Conservation (phyloP, 2,329 filamentous ascomycete genomes). For the Botrytis sinoallii region DNA sequence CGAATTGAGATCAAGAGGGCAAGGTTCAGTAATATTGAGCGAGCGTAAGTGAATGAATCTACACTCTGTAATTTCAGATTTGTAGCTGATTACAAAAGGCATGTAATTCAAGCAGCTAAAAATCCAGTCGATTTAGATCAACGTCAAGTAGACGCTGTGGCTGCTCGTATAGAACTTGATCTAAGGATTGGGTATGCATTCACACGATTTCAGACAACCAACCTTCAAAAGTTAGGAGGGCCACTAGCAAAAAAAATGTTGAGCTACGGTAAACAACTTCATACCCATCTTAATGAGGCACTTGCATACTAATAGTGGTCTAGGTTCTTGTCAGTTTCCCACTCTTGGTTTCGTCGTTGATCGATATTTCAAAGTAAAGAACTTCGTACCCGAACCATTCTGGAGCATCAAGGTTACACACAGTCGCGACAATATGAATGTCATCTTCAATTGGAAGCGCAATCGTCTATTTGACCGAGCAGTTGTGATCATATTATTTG, state of each 20-base stretch:
- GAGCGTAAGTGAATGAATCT: constrained; percentile 57
- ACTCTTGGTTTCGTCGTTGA: constrained; percentile 97
- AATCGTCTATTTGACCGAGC: constrained; percentile 85
- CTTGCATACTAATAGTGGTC: constrained; percentile 20
- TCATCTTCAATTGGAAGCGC: constrained; percentile 80
- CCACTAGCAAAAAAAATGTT: constrained; percentile 55
- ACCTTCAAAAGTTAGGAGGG: constrained; percentile 68
- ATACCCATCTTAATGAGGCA: background rate
- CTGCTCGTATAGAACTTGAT: constrained; percentile 87
- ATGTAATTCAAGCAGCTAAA: constrained; percentile 80
- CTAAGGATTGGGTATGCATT: constrained; percentile 90
- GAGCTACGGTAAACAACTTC: constrained; percentile 68
- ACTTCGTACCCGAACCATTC: constrained; percentile 88
- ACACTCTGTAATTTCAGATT: background rate
- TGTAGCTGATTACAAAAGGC: constrained; percentile 48
- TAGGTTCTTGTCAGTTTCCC: constrained; percentile 91
- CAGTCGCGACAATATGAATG: constrained; percentile 70
- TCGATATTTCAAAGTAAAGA: constrained; percentile 87
- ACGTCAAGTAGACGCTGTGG: constrained; percentile 80
- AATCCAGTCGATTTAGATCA: constrained; percentile 78
- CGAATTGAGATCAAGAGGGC: constrained; percentile 79
- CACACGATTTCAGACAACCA: constrained; percentile 80
- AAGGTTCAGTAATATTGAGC: constrained; percentile 92
- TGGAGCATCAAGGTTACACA: constrained; percentile 90
- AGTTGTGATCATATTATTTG: constrained; percentile 76